phyloP scores from a whole-genome alignment of 495 filamentous ascomycete species.

The Talaromyces nanjingensis region DNA sequence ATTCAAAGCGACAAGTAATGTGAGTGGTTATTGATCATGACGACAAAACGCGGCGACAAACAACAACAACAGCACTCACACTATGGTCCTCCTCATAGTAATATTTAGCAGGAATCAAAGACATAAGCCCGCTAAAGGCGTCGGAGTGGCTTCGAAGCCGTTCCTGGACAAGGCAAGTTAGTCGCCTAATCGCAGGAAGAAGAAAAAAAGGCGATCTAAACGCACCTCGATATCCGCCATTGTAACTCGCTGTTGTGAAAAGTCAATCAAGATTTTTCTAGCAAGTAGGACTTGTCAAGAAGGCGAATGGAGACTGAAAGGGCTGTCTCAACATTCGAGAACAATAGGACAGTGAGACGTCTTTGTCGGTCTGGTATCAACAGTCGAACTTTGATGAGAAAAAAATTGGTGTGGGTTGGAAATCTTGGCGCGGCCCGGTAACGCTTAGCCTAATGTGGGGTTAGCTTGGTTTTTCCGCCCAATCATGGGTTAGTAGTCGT shows the following conservation, averaged over 20 bases:
- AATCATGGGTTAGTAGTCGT: background rate
- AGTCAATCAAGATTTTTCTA: constrained; percentile 1
- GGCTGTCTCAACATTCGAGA: background rate
- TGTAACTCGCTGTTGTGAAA: constrained; percentile 4
- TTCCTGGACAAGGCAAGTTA: constrained; percentile 45
- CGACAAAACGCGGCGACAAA: constrained; percentile 6
- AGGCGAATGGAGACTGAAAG: background rate
- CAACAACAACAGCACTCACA: constrained; percentile 48
- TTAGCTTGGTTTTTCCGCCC: background rate
- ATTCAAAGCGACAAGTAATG: background rate
- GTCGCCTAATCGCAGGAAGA: constrained; percentile 5
- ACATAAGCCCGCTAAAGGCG: constrained; percentile 86
- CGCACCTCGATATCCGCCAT: constrained; percentile 45
- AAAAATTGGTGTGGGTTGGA: constrained; percentile 10
- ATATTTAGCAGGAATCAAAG: constrained; percentile 85
- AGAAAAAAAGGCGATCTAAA: constrained; percentile 18
- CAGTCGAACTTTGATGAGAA: background rate
- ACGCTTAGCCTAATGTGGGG: background rate
- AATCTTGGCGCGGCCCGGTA: constrained; percentile 7
- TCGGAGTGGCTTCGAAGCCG: constrained; percentile 77
- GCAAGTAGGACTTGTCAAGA: background rate
- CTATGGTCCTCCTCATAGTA: constrained; percentile 83
- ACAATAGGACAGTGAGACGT: background rate
- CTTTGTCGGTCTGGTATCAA: background rate
- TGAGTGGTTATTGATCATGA: constrained; percentile 5